Conservation (phyloP, 441 rosid species). For the Brassica hybrid region DNA sequence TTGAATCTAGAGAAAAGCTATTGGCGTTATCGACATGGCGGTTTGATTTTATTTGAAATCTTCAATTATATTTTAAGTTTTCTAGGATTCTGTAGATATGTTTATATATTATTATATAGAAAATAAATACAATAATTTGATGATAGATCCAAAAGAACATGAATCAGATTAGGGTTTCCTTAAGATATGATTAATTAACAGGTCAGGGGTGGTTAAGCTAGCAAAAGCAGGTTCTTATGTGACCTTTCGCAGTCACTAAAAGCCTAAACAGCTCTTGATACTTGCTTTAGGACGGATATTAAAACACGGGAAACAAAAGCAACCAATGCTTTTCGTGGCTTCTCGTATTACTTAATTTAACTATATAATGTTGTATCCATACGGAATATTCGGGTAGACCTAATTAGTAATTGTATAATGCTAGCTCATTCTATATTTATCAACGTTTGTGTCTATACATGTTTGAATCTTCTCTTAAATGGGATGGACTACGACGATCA, state of each 20-base stretch:
- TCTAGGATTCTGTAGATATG: slow-evolving; percentile 26
- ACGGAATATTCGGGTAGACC: slow-evolving; percentile 23
- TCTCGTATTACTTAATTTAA: background rate
- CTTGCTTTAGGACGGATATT: slow-evolving; percentile 21
- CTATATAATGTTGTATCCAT: background rate
- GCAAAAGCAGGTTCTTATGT: slow-evolving; percentile 10
- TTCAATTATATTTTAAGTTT: slow-evolving; percentile 15
- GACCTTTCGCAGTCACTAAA: slow-evolving; percentile 24
- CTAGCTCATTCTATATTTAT: background rate
- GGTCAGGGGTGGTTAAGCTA: slow-evolving; percentile 5
- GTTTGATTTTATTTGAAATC: slow-evolving; percentile 28
- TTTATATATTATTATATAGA: background rate
- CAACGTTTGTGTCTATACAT: background rate
- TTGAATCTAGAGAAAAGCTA: slow-evolving; percentile 27
- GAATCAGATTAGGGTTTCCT: slow-evolving; percentile 27
- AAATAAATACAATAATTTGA: background rate
- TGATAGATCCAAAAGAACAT: slow-evolving; percentile 26
- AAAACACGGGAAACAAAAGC: slow-evolving; percentile 10
- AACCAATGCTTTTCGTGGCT: slow-evolving; percentile 24
- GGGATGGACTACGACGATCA: slow-evolving; percentile 11
- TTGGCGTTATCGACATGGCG: slow-evolving; percentile 20
- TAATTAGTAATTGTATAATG: slow-evolving; percentile 12
- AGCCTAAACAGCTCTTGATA: slow-evolving; percentile 33
- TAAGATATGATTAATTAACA: slow-evolving; percentile 23
- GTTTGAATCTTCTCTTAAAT: background rate